Conservation (phyloP, 495 filamentous ascomycete genomes). For the Neurospora pannonica region DNA sequence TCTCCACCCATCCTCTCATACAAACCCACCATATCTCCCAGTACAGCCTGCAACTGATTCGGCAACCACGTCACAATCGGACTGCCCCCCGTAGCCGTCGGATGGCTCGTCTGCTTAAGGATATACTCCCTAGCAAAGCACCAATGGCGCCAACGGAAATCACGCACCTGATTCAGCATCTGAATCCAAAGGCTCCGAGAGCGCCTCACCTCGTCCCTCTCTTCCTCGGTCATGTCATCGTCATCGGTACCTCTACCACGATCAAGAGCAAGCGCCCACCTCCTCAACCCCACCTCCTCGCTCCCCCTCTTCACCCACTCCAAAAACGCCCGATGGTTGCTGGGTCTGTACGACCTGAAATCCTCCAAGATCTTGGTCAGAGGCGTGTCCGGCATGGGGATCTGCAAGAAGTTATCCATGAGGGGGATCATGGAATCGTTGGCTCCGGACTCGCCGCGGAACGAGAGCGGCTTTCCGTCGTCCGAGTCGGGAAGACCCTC, state of each 20-base stretch:
- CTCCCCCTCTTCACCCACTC: slow-evolving; percentile 54
- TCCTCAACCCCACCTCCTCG: slow-evolving; percentile 45
- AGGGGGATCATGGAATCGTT: slow-evolving; percentile 85
- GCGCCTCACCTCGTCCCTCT: slow-evolving; percentile 25
- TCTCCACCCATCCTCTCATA: slow-evolving; percentile 41
- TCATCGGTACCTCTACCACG: slow-evolving; percentile 19
- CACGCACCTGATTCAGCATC: slow-evolving; percentile 72
- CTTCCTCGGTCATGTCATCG: slow-evolving; percentile 9
- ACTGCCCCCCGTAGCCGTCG: slow-evolving; percentile 82
- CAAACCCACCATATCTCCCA: slow-evolving; percentile 63
- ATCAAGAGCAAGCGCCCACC: slow-evolving; percentile 49
- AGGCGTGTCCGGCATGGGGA: slow-evolving; percentile 74
- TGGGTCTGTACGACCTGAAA: slow-evolving; percentile 76
- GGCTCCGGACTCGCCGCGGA: slow-evolving; percentile 81
- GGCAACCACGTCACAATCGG: slow-evolving; percentile 89
- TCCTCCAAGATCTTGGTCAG: slow-evolving; percentile 77
- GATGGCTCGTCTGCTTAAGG: slow-evolving; percentile 69
- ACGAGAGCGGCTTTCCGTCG: slow-evolving; percentile 51
- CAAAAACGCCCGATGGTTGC: slow-evolving; percentile 77
- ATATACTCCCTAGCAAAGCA: slow-evolving; percentile 93
- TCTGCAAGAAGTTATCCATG: slow-evolving; percentile 70
- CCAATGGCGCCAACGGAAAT: slow-evolving; percentile 92
- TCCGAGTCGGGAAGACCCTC: slow-evolving; percentile 66
- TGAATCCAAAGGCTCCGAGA: slow-evolving; percentile 52
- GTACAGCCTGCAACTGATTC: slow-evolving; percentile 70